Evolutionary conservation across 164 flowering plant species (phyloP), one percentile per base, ranked within the genome.

Genomic region (Vitis rotundifolia): DNA sequence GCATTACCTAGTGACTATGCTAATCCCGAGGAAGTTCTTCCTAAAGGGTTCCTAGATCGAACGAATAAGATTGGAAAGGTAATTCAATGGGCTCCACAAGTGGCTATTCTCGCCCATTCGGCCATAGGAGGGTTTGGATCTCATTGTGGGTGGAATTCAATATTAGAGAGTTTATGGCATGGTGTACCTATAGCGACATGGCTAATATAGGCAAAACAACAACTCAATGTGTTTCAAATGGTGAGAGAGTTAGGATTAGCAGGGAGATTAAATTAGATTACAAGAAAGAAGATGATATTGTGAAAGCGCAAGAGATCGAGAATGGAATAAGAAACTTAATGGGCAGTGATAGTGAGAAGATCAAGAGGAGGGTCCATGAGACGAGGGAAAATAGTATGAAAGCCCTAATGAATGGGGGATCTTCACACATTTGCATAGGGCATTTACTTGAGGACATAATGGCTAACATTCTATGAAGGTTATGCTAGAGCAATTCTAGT

Each of bases 131-230:
- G 61, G 61, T 59, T 59, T 15, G 61, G 9, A 9, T 59, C 61
- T 28, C 61, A 59, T 1, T 59, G 61, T 3, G 61, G 61, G 4
- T 51, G 61, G 61, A 59, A 59, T 19, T 59, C 61, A 19, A 59
- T 28, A 3, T n/a, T 59, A 11, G 61, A 59, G 61, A 59, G 61
- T 6, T n/a, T 59, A 19, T 59, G 61, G 61, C 12, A 9, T 19
- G 61, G 16, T 1, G 61, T 19, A 5, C 61, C 61, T 10, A 59
- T 59, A 9, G 61, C 61, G 12, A 59, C 61, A 11, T 51, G 11
- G 11, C 54, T 14, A 5, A 51, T 51, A 5, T 51, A 51, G 1
- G 4, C 54, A 0, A 5, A 37, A 6, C 44, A 37, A 37, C 44
- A 37, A 2, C 44, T 37, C 44, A 37, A 37, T 31, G 44, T 5